These are phyloP conservation scores for Phialophora chinensis DNA, from an alignment of 2,329 filamentous ascomycete species.

Conservation along the genomic window DNA sequence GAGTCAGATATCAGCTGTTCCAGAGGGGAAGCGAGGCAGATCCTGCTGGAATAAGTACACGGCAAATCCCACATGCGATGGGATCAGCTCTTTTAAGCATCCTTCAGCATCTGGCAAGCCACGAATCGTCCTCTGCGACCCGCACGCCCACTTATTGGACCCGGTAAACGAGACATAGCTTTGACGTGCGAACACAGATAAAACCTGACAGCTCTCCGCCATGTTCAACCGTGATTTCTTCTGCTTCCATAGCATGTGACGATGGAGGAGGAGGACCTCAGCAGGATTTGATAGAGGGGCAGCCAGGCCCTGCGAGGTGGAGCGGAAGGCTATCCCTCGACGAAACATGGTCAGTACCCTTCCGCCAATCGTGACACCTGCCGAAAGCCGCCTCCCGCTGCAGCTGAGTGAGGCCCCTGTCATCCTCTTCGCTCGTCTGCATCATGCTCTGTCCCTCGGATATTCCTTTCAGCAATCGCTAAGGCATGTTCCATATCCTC, in stretches of 20 bases:
- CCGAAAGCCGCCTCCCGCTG: slow-evolving; percentile 14
- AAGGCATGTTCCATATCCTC: neutral
- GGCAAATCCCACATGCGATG: slow-evolving; percentile 15
- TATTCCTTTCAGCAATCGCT: neutral
- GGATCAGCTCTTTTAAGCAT: slow-evolving; percentile 20
- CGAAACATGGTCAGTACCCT: slow-evolving; percentile 19
- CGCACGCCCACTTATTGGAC: neutral
- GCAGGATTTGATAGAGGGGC: slow-evolving; percentile 11
- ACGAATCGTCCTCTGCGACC: slow-evolving; percentile 6
- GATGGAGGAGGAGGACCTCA: slow-evolving; percentile 12
- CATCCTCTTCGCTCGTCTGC: neutral
- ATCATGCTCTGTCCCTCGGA: neutral
- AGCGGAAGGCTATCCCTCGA: slow-evolving; percentile 10
- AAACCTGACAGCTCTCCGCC: slow-evolving; percentile 3
- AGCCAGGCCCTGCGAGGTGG: slow-evolving; percentile 12
- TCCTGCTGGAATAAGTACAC: slow-evolving; percentile 22
- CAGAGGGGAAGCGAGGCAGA: neutral
- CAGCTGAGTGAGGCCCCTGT: slow-evolving; percentile 10
- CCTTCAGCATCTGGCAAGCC: neutral
- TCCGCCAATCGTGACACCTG: slow-evolving; percentile 21
- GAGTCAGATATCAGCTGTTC: slow-evolving; percentile 18
- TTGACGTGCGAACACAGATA: slow-evolving; percentile 8
- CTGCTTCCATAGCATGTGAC: neutral
- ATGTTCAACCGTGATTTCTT: neutral
- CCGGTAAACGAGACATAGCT: neutral